Base-by-base conservation (phyloP, 805 yeast genomes). In the Cyberlindnera japonica region DNA sequence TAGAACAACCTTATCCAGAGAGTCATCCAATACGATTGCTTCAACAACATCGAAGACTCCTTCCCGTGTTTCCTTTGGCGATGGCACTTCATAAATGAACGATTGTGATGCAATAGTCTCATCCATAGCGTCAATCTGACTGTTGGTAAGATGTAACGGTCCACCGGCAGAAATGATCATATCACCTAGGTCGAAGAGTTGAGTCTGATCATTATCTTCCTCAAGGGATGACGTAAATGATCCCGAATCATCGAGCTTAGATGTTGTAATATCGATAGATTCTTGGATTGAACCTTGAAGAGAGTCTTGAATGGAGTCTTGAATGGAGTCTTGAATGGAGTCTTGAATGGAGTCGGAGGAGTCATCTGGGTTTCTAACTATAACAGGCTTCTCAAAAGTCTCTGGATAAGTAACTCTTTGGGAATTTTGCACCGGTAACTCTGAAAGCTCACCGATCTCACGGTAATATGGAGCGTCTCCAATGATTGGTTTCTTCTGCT, bases 141-240 rank as follows among this genome's bases (percentile, higher is more conserved):
- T 15, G 3, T 17, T 10, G 3, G 51, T 41, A 17, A 48, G 30
- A 5, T 32, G 32, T 28, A 45, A 18, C 12, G 37, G 31, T n/a
- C 48, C 50, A 16, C 47, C 47, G 19, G 51, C 27, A 3, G 40
- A 14, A 17, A 52, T 43, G 15, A 52, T 48, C 33, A 45, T 18
- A 30, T 47, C 48, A 19, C 54, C 48, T 10, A 52, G 44, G 17
- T 47, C 51, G 19, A 45, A 27, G 5, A 50, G 44, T 24, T 52
- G 53, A 11, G 41, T 37, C 3, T 39, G 37, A 10, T 45, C 53
- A 21, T 44, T 41, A n/a, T 27, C 30, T 14, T n/a, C 30, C 7
- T 27, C 30, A 27, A 15, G 14, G 4, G 30, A 27, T 15, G 50
- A 44, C 14, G 18, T 29, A 25, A 23, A 22, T 4, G 49, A 39